These are phyloP conservation scores for Phoma sp. DNA, from an alignment of 2,329 filamentous ascomycete genomes.

Conservation along the genomic window DNA sequence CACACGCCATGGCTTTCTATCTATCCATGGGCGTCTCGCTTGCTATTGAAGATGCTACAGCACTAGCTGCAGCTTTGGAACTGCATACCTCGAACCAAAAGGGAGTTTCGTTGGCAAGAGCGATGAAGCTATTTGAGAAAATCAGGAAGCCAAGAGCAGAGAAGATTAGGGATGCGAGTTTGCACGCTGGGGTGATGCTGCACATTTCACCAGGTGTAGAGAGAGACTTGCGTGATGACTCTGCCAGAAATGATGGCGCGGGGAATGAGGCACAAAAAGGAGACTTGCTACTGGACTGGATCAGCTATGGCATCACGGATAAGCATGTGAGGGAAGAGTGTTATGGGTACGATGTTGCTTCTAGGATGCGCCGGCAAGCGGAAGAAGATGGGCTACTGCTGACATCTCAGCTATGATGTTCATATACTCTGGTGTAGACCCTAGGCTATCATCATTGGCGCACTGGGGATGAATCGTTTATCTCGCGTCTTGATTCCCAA, in stretches of 20 bases:
- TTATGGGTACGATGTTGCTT: constrained; percentile 26
- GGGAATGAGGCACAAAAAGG: background rate
- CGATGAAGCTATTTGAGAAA: constrained; percentile 20
- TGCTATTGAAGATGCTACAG: constrained; percentile 29
- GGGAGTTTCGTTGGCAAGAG: background rate
- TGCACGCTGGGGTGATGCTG: constrained; percentile 21
- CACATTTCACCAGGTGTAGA: constrained; percentile 18
- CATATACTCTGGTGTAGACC: too few relatives aligned
- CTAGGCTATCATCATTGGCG: too few relatives aligned
- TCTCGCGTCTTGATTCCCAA: too few relatives aligned
- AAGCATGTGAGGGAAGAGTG: constrained; percentile 18
- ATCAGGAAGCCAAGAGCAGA: constrained; percentile 23
- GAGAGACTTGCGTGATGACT: constrained; percentile 11
- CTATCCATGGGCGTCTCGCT: constrained; percentile 27
- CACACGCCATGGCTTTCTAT: constrained; percentile 27
- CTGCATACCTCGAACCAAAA: background rate
- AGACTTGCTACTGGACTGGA: constrained; percentile 7
- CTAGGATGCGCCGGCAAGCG: background rate
- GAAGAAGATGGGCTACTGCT: background rate
- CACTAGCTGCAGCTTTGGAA: constrained; percentile 9
- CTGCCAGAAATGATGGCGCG: constrained; percentile 12
- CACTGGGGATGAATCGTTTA: too few relatives aligned
- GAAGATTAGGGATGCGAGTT: constrained; percentile 22
- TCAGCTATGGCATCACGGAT: constrained; percentile 24
- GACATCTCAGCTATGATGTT: too few relatives aligned